Base-by-base conservation (phyloP, 2,329 filamentous ascomycete species). In the Ophiostoma piceae region DNA sequence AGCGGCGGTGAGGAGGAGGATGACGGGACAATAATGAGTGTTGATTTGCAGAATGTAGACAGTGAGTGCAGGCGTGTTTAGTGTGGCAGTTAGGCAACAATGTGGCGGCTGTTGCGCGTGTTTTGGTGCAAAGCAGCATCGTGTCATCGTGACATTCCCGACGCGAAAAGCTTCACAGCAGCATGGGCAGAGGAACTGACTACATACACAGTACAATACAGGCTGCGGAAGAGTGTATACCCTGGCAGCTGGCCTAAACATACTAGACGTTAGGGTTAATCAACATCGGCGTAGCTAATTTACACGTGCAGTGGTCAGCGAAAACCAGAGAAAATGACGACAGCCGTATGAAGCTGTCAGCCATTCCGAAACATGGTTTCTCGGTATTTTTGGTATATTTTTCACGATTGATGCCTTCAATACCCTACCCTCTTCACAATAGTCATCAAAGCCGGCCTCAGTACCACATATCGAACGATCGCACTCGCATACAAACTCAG, bases 91-190 rank as follows among this genome's bases (percentile, higher is more conserved):
- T 8, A n/a, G 22, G 22, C 51, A 7, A 26, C 51, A n/a, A 26
- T 26, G n/a, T 57, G 51, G 51, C 22, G 51, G 22, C 16, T 26
- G 51, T 57, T 26, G 51, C n/a, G 51, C 51, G 51, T 29, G 51
- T 5, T 22, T 6, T 29, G 9, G n/a, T 29, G 51, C 51, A 57
- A 26, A 29, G 22, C 22, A 26, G 51, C 43, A 47, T 47, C 43
- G 51, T 26, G 51, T 11, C 7, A 57, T 26, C 51, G 19, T 22
- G 51, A 26, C 22, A 57, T 57, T 16, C 11, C 51, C 4, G 51
- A 26, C 51, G 51, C 51, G 51, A 57, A 57, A 57, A 57, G 51
- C 51, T 57, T 57, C 51, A 57, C 51, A 51, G n/a, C 3, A 19
- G 19, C 47, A 22, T n/a, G 7, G 47, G 47, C 16, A 35, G 35